A percentile compares a stretch with the other conserved stretches of the same genome.
phyloP scores from a whole-genome alignment of 805 yeast genomes.

The Scheffersomyces amazonensis region DNA sequence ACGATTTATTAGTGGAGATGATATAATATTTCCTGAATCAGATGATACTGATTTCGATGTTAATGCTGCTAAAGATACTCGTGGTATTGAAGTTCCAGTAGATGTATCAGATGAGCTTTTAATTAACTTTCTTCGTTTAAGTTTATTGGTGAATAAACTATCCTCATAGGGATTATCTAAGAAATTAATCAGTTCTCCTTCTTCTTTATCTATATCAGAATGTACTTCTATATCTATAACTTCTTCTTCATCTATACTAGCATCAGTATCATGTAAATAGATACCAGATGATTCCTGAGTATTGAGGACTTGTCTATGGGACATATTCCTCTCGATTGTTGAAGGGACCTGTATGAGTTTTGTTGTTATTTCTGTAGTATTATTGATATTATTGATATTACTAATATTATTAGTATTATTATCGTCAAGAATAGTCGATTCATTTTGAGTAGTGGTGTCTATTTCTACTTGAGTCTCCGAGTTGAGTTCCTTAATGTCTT shows the following conservation, averaged over 20 bases:
- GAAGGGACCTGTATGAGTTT: not conserved
- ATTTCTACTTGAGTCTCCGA: too few relatives aligned
- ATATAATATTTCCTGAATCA: too few relatives aligned
- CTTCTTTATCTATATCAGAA: constrained; percentile 16
- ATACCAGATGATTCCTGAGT: constrained; percentile 18
- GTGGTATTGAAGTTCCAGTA: not conserved
- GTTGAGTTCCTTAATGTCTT: too few relatives aligned
- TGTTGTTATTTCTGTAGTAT: not conserved
- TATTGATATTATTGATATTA: too few relatives aligned
- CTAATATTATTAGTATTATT: too few relatives aligned
- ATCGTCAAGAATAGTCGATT: constrained; percentile 1
- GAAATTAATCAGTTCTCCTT: constrained; percentile 1
- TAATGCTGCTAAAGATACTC: too few relatives aligned
- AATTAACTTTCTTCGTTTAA: constrained; percentile 6
- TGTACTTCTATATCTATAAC: constrained; percentile 10
- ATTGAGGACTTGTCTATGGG: constrained; percentile 31
- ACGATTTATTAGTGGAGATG: not conserved
- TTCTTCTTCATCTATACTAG: constrained; percentile 4
- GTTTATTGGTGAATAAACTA: constrained; percentile 21
- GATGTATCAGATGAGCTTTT: not conserved
- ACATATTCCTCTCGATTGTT: constrained; percentile 13
- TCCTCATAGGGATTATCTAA: constrained; percentile 16
- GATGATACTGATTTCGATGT: not conserved
- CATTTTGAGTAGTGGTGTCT: constrained; percentile 7
- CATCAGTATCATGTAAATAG: not conserved